phyloP scores from a whole-genome alignment of 1,139 yeast genomes.

The Pichia sp. region DNA sequence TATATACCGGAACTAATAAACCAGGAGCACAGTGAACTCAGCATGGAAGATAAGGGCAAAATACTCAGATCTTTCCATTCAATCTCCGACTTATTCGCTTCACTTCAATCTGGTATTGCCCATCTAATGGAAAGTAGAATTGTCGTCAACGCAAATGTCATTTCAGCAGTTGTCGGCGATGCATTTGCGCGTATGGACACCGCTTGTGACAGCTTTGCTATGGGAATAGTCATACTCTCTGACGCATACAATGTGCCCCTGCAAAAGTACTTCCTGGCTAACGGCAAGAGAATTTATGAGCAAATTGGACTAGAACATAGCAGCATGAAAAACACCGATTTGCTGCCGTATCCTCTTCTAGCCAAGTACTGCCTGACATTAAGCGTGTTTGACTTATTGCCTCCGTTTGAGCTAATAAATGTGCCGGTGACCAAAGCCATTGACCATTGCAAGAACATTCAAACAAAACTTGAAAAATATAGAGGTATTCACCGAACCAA shows the following conservation, averaged over 20 bases:
- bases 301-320: background rate
- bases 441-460: background rate
- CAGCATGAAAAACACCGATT: background rate
- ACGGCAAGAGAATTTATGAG: background rate
- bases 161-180: background rate
- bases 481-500: background rate
- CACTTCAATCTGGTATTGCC: background rate
- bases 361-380: background rate
- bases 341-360: background rate
- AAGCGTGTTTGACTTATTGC: background rate
- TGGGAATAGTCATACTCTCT: background rate
- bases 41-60: background rate
- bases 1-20: background rate
- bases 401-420: background rate
- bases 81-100: background rate
- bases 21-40: background rate
- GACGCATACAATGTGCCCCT: background rate
- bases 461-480: background rate
- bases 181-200: slow-evolving; percentile 1
- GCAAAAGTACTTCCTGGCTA: background rate
- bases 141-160: background rate
- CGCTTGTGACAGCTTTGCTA: background rate
- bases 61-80: slow-evolving; percentile 1
- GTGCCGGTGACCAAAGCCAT: background rate
- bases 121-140: slow-evolving; percentile 2